Base-by-base conservation (phyloP, 129 eudicot genomes). In the Calendula officinalis region DNA sequence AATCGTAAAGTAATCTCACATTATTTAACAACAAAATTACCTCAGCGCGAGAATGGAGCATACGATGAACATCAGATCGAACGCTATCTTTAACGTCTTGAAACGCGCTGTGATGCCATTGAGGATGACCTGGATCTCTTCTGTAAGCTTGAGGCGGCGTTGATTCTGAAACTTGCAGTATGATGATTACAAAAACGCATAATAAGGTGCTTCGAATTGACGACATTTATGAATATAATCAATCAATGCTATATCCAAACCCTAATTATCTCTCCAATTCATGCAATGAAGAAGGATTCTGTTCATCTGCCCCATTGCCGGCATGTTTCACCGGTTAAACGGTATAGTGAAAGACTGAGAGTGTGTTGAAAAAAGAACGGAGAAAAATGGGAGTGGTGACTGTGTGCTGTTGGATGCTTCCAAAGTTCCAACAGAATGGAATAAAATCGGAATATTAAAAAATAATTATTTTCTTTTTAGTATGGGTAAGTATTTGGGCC, bases 51-150 rank as follows among this genome's bases (percentile, higher is more conserved):
- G 96, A 74, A 70, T 91, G 98, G 60, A 91, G 98, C 95, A 87
- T 91, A 27, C 88, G 81, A 15, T 86, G 88, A 52, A 91, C 82
- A 67, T 88, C 96, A 14, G 98, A 91, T 78, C 96, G 88, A 48
- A 88, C 78, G 39, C 75, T 74, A 4, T 87, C 95, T 62, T 77
- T 83, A 41, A 87, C 96, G 34, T 91, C 98, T 4, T 87, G 98
- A 68, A 91, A 91, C 35, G 91, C 98, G n/a, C 98, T 84, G 77
- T 91, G 98, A 80, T 91, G 98, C 98, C 98, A 91, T 66, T 89
- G 90, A n/a, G 88, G 95, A 64, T 88, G 96, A 12, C 98, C 98
- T 11, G 98, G 98, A 82, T 88, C 96, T 77, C 96, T 75, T 73
- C 94, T 82, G 73, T 82, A 85, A 12, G 96, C 91, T 76, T 84